Conservation (phyloP, 2,329 filamentous ascomycete genomes). For the Colletotrichum euphorbiae region DNA sequence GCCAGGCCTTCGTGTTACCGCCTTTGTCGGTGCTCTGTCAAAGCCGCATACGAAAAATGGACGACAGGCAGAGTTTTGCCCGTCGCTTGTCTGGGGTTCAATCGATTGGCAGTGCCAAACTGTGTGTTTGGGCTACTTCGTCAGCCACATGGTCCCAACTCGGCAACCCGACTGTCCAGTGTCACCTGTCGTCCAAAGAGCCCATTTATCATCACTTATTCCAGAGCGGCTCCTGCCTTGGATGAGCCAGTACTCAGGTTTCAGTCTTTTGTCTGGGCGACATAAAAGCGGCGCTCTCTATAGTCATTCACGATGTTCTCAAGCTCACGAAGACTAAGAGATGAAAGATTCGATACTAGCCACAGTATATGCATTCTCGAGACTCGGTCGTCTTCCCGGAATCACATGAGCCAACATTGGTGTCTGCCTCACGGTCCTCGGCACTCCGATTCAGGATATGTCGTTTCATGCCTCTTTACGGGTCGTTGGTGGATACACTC, state of each 20-base stretch:
- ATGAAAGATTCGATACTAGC: background rate
- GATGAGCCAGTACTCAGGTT: background rate
- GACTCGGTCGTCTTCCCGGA: background rate
- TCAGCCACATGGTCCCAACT: background rate
- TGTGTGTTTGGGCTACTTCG: background rate
- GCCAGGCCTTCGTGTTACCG: constrained; percentile 28
- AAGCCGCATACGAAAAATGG: constrained; percentile 8
- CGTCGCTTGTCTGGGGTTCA: constrained; percentile 1
- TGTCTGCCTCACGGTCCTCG: background rate
- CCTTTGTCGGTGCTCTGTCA: constrained; percentile 28
- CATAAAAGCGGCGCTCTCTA: background rate
- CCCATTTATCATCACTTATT: background rate
- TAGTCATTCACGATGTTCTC: background rate
- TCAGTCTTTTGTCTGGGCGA: background rate
- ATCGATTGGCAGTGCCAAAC: background rate
- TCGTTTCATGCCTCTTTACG: constrained; percentile 9
- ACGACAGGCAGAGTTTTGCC: constrained; percentile 2
- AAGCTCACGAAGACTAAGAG: background rate
- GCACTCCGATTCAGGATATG: constrained; percentile 18
- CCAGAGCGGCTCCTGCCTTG: background rate
- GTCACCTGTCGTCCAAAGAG: constrained; percentile 15
- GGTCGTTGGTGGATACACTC: background rate
- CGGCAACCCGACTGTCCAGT: background rate
- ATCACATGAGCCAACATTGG: background rate
- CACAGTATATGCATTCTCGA: background rate